Evolutionary conservation across 148 eudicot genomes (phyloP).

Genomic region (Diospyros lotus): DNA sequence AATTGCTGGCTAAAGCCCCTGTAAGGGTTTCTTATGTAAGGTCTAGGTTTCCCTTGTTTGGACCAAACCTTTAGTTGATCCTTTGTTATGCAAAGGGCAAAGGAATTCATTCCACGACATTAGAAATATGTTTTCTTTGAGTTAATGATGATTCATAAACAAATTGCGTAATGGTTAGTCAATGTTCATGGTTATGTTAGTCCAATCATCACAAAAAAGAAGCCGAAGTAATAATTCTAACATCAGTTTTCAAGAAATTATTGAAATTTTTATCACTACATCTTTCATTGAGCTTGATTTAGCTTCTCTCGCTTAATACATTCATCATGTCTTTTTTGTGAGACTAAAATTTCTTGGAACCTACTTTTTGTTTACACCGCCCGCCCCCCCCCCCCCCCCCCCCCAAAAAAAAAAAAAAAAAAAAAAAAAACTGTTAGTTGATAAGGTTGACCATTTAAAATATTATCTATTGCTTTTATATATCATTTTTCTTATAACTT

Average conservation of each 20-base stretch:
- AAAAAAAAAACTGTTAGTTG: not conserved
- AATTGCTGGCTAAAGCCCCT: not conserved
- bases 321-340: not conserved
- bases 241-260: not conserved
- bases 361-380: not conserved
- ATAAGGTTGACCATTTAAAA: not conserved
- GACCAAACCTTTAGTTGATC: no score
- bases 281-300: not conserved
- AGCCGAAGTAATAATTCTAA: not conserved
- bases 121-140: no score
- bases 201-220: no score
- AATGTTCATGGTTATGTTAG: no score
- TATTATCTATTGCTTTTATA: not conserved
- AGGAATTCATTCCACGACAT: no score
- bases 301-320: not conserved
- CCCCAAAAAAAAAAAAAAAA: no score
- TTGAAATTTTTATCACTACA: not conserved
- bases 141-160: no score
- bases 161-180: no score
- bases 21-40: no score
- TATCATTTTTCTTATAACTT: not conserved
- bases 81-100: no score
- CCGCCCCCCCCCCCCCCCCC: no score
- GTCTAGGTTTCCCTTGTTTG: no score
- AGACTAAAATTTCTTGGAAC: not conserved